phyloP scores from a whole-genome alignment of 306 rosid genomes.

The Albizia julibrissin region DNA sequence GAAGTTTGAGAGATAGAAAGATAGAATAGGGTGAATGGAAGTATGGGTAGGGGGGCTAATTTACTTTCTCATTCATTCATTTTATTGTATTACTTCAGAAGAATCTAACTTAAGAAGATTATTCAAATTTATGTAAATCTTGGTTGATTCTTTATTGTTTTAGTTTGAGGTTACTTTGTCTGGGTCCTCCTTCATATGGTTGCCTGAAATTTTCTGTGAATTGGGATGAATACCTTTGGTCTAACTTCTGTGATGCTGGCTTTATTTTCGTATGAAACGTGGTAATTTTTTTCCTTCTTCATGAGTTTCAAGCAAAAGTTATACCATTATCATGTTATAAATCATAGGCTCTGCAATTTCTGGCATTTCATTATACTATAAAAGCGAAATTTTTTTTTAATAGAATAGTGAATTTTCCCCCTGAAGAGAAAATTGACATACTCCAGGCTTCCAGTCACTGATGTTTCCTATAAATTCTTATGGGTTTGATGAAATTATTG shows the following conservation, averaged over 20 bases:
- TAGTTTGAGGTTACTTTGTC: no score
- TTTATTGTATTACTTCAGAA: neutral
- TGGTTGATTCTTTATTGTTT: neutral
- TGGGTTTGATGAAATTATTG: neutral
- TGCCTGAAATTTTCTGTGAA: neutral
- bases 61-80: neutral
- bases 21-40: neutral
- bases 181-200: no score
- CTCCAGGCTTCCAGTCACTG: neutral
- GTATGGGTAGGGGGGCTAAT: neutral
- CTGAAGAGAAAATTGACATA: no score
- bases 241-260: neutral
- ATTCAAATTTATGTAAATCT: neutral
- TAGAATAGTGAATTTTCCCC: no score
- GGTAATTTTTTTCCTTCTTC: neutral
- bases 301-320: neutral
- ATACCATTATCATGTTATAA: no score
- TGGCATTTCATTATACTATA: no score
- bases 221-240: no score
- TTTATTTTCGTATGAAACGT: neutral
- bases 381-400: no score
- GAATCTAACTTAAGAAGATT: neutral
- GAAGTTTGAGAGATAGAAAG: neutral
- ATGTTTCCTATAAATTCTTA: neutral
- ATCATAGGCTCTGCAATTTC: no score